These are phyloP conservation scores for Phylloboletellus chloephorus DNA, from an alignment of 1,284 basidiomycete genomes.

Conservation along the genomic window DNA sequence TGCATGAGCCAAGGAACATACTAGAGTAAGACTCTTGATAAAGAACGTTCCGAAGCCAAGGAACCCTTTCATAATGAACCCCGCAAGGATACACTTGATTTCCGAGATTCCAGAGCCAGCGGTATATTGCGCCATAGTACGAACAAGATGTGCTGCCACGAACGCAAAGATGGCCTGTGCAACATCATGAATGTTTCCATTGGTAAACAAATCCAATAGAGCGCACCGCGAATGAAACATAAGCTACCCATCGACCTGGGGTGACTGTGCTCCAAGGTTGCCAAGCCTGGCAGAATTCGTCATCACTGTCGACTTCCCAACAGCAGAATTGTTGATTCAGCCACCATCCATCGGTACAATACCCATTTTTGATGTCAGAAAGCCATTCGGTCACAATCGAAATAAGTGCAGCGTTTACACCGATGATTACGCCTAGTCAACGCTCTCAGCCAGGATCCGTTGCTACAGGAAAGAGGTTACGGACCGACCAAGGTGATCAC, in stretches of 20 bases:
- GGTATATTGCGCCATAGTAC: constrained; percentile 87
- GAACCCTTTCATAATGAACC: constrained; percentile 96
- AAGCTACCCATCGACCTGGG: constrained; percentile 77
- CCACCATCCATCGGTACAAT: constrained; percentile 98
- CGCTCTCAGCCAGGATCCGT: constrained; percentile 2
- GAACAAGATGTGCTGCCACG: constrained; percentile 83
- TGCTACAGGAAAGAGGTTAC: constrained; percentile 30
- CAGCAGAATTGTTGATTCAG: constrained; percentile 97
- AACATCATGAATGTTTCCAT: constrained; percentile 2
- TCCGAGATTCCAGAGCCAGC: constrained; percentile 98
- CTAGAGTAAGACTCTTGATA: constrained; percentile 89
- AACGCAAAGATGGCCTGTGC: constrained; percentile 72
- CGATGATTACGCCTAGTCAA: constrained; percentile 78
- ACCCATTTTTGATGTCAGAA: constrained; percentile 95
- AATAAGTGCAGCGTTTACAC: constrained; percentile 89
- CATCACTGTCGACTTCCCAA: constrained; percentile 86
- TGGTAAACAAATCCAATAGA: constrained; percentile 4
- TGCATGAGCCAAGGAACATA: constrained; percentile 37
- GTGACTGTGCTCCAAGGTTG: constrained; percentile 82
- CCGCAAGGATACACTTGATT: constrained; percentile 97
- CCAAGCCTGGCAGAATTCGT: constrained; percentile 89
- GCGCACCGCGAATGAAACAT: constrained; percentile 85
- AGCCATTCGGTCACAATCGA: constrained; percentile 98
- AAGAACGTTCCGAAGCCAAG: constrained; percentile 84
- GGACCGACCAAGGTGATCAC: constrained; percentile 81